phyloP scores from a whole-genome alignment of 257 asterid genomes.

The Asclepias syriaca region DNA sequence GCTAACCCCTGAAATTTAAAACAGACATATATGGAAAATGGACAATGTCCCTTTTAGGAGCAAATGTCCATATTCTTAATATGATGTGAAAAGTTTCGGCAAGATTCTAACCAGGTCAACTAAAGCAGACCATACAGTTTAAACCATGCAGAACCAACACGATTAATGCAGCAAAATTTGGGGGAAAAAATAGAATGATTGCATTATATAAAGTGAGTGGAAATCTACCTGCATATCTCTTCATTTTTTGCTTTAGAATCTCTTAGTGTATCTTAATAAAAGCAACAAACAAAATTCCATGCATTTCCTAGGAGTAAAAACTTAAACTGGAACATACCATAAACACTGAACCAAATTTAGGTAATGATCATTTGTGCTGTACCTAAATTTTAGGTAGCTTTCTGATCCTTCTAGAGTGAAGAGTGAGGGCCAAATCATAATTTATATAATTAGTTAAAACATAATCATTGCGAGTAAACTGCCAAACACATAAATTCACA shows the following conservation, averaged over 20 bases:
- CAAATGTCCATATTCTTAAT: not conserved
- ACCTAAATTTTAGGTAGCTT: not conserved
- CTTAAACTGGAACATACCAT: not conserved
- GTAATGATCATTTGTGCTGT: not conserved
- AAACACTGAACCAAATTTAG: not conserved
- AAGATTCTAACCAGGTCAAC: not conserved
- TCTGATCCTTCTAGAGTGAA: not conserved
- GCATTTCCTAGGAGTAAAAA: not conserved
- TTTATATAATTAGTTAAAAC: not conserved
- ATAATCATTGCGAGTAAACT: not conserved
- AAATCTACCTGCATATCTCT: not conserved
- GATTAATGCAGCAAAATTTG: too few species aligned
- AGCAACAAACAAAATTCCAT: not conserved
- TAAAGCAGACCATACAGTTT: not conserved
- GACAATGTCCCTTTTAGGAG: not conserved
- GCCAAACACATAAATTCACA: not conserved
- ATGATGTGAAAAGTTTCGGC: not conserved
- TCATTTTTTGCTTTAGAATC: not conserved
- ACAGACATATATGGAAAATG: not conserved
- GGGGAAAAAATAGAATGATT: not conserved
- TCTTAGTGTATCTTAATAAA: not conserved
- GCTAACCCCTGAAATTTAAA: not conserved
- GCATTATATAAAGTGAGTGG: not conserved
- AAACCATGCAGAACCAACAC: too few species aligned
- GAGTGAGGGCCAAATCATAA: not conserved